Evolutionary conservation across 2,329 filamentous ascomycete genomes (phyloP).

Genomic region (Rutstroemia sp.): DNA sequence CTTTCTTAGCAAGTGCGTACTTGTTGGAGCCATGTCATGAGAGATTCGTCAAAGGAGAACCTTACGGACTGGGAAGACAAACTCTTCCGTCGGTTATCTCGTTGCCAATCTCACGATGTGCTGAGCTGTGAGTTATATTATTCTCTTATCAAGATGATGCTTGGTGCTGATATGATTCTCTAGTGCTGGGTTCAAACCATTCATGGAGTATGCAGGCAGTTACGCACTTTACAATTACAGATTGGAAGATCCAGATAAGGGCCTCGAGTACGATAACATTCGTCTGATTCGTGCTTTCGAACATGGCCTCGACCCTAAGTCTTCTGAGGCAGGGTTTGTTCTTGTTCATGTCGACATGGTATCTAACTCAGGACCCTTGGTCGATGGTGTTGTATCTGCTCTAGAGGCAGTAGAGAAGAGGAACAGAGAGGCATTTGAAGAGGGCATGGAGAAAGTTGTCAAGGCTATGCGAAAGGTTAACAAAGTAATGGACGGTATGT

Average conservation of each 20-base stretch:
- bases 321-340: conserved; percentile 93
- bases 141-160: background rate
- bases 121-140: conserved; percentile 65
- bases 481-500: conserved; percentile 65
- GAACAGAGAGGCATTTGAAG: conserved; percentile 53
- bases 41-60: conserved; percentile 59
- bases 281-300: conserved; percentile 88
- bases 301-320: conserved; percentile 74
- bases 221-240: conserved; percentile 65
- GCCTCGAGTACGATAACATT: conserved; percentile 59
- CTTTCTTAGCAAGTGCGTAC: conserved; percentile 83
- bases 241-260: conserved; percentile 46
- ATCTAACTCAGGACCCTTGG: conserved; percentile 69
- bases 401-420: conserved; percentile 48
- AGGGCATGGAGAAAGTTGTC: conserved; percentile 54
- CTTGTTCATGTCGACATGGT: conserved; percentile 96
- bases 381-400: conserved; percentile 62
- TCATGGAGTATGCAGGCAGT: conserved; percentile 76
- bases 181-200: conserved; percentile 71
- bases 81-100: conserved; percentile 67
- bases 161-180: background rate
- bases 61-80: conserved; percentile 71
- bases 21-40: conserved; percentile 87
- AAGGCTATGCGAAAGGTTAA: conserved; percentile 63
- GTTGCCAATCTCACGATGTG: conserved; percentile 75